A percentile compares a stretch with the other conserved stretches of the same genome.
phyloP scores from a whole-genome alignment of 345 rosid species.

The Eucalyptus viminalis region DNA sequence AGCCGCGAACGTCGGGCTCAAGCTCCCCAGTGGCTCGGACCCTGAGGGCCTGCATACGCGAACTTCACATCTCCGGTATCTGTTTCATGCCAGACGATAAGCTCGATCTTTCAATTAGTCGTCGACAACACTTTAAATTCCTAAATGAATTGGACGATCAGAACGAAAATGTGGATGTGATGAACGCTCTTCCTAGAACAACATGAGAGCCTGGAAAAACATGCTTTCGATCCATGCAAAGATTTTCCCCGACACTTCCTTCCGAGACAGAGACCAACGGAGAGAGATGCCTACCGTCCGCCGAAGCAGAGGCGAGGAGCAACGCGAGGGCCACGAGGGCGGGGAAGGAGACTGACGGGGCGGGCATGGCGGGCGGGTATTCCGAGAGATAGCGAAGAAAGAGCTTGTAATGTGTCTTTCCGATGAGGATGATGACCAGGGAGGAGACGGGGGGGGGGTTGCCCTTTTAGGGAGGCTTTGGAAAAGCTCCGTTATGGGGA shows the following conservation, averaged over 20 bases:
- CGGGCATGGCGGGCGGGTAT: background rate
- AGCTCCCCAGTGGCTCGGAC: conserved; percentile 39
- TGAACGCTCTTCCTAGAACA: background rate
- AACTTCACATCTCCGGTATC: background rate
- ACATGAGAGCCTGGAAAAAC: background rate
- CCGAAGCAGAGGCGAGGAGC: conserved; percentile 4
- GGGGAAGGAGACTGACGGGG: background rate
- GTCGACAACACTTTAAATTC: background rate
- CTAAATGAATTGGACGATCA: background rate
- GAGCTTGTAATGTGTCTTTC: background rate
- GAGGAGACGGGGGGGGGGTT: background rate
- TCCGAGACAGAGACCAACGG: background rate
- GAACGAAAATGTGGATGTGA: background rate
- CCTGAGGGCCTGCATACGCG: conserved; percentile 22
- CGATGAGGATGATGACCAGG: background rate
- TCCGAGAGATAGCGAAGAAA: background rate
- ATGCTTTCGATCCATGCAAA: background rate
- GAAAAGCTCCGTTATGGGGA: background rate
- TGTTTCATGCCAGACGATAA: background rate
- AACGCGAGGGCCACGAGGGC: background rate
- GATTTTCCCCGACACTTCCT: background rate
- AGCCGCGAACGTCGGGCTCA: conserved; percentile 12
- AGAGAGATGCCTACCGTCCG: background rate
- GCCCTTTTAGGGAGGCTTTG: background rate
- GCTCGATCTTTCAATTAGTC: background rate